phyloP scores from a whole-genome alignment of 2,329 filamentous ascomycete species.

The Periconia macrospinosa region DNA sequence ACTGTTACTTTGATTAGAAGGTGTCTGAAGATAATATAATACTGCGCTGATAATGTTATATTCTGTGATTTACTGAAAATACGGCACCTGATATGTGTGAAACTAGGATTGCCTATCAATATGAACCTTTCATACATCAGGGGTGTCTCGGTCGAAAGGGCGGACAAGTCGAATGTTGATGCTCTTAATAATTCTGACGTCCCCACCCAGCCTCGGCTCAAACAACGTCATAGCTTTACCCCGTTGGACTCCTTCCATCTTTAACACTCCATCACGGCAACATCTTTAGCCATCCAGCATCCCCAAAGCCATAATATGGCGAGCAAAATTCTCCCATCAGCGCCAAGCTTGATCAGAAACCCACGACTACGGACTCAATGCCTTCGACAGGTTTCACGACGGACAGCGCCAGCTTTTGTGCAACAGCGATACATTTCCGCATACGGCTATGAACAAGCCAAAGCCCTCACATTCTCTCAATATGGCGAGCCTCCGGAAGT shows the following conservation, averaged over 20 bases:
- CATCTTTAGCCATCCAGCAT: not conserved
- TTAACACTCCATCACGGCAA: constrained; percentile 2
- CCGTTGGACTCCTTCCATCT: constrained; percentile 7
- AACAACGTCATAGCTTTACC: constrained; percentile 31
- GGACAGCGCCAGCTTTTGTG: constrained; percentile 2
- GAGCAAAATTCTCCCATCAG: constrained; percentile 22
- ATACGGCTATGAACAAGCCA: constrained; percentile 83
- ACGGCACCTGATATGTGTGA: no score
- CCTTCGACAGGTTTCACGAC: constrained; percentile 16
- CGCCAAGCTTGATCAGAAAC: constrained; percentile 14
- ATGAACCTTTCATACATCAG: no score
- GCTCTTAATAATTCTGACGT: not conserved
- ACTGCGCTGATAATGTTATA: not conserved
- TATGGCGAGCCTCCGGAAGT: constrained; percentile 77
- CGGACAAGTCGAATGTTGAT: no score
- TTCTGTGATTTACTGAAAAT: not conserved
- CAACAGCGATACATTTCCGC: constrained; percentile 54
- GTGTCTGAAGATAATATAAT: not conserved
- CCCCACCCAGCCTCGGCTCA: constrained; percentile 22
- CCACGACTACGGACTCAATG: constrained; percentile 14
- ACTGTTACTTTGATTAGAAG: not conserved
- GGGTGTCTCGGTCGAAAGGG: no score
- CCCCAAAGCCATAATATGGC: constrained; percentile 21
- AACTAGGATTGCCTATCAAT: no score
- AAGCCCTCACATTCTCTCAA: constrained; percentile 74